Conservation (phyloP, 352 stramenopile species). For the Globisporangium irregulare region DNA sequence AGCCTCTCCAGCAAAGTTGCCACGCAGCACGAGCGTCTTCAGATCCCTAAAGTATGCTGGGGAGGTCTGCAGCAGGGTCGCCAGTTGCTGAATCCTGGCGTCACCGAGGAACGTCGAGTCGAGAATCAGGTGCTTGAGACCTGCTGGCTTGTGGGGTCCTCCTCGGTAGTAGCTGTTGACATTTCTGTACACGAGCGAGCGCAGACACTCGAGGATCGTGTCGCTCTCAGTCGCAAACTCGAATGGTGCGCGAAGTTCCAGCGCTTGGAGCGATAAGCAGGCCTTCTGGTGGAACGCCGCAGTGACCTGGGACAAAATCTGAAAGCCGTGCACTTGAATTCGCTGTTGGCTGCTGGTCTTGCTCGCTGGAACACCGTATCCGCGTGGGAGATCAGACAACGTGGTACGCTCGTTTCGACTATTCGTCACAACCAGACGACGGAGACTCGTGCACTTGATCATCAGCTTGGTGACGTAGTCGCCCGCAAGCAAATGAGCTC, state of each 20-base stretch:
- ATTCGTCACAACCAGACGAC: slow-evolving; percentile 48
- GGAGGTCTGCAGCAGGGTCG: slow-evolving; percentile 25
- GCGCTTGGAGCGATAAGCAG: slow-evolving; percentile 35
- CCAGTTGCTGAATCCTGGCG: slow-evolving; percentile 34
- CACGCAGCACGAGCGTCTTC: slow-evolving; percentile 36
- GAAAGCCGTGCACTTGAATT: slow-evolving; percentile 19
- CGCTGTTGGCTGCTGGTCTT: slow-evolving; percentile 6
- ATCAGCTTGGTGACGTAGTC: slow-evolving; percentile 28
- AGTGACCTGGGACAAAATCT: slow-evolving; percentile 38
- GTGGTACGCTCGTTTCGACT: slow-evolving; percentile 22
- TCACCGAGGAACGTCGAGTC: slow-evolving; percentile 64
- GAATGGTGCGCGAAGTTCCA: slow-evolving; percentile 53
- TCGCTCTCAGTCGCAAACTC: slow-evolving; percentile 63
- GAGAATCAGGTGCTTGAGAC: slow-evolving; percentile 42
- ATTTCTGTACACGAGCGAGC: slow-evolving; percentile 23
- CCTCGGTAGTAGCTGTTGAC: not conserved
- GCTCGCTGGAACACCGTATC: slow-evolving; percentile 1
- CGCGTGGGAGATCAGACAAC: slow-evolving; percentile 8
- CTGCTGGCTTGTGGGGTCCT: not conserved
- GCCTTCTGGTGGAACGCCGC: slow-evolving; percentile 31
- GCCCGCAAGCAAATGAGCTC: not conserved
- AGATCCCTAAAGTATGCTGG: slow-evolving; percentile 30
- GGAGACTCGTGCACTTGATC: slow-evolving; percentile 38
- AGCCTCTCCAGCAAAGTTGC: slow-evolving; percentile 68
- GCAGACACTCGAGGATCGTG: slow-evolving; percentile 32